Evolutionary conservation across 2,329 filamentous ascomycete species (phyloP).

Genomic region (Seiridium cupressi): DNA sequence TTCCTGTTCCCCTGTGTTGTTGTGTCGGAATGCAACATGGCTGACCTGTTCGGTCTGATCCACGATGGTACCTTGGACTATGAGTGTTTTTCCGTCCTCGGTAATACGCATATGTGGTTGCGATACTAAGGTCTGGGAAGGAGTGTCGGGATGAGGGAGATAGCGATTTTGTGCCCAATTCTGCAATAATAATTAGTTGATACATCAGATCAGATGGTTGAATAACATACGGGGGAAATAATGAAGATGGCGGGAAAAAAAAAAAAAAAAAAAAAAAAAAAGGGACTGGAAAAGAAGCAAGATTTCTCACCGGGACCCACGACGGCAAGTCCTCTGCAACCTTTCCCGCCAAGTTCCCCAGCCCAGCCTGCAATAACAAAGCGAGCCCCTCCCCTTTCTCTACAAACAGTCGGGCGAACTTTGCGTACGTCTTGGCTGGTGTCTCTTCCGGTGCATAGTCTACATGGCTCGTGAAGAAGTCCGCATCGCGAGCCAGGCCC

Average conservation of each 20-base stretch:
- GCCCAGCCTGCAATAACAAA: not conserved
- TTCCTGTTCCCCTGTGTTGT: not conserved
- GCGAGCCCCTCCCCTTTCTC: not conserved
- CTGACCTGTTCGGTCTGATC: not conserved
- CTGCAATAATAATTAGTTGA: not conserved
- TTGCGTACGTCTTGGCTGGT: not conserved
- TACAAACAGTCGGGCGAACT: not conserved
- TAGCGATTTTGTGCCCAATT: not conserved
- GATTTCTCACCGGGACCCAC: not conserved
- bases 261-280: too few relatives aligned
- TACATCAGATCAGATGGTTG: not conserved
- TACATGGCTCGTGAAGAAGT: not conserved
- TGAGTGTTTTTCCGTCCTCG: not conserved
- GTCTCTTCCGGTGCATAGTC: not conserved
- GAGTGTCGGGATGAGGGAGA: too few relatives aligned
- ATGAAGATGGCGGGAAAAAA: too few relatives aligned
- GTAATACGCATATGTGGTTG: not conserved
- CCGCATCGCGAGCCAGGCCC: not conserved
- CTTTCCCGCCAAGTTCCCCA: not conserved
- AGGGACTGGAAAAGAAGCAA: not conserved
- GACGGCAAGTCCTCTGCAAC: not conserved
- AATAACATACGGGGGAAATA: not conserved
- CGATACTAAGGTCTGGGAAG: too few relatives aligned
- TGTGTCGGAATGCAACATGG: not conserved
- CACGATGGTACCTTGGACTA: not conserved